Evolutionary conservation across 441 rosid species (phyloP), one percentile per base, ranked within the genome.

Genomic region (Corymbia citriodora): DNA sequence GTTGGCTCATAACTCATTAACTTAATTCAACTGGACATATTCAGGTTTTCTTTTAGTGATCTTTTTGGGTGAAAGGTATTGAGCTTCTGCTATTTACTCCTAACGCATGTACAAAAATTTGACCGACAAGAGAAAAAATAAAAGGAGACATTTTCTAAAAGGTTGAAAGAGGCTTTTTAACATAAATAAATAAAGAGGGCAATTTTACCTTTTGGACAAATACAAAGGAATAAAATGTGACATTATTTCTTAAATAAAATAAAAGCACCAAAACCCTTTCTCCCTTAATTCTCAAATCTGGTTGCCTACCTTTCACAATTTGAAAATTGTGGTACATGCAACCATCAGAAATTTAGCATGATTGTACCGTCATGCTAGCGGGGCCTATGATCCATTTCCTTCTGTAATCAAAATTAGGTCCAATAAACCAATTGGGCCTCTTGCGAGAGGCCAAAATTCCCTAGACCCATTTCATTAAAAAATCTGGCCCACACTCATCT

Each of bases 401-500:
- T 1, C 0, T 57, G 13, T 57, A 57, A 57, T 23, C 63, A 57
- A 4, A 23, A 57, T 57, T 1, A 0, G 12, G 29, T 6, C 13
- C 13, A 0, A 1, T 57, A 57, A 57, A 57, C 29, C 63, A 57
- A 57, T 57, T 57, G 63, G 63, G 13, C 29, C 63, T 23, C 29
- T 57, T 3, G 29, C 4, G 63, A 21, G 1, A 10, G 29, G 63
- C 63, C 29, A 2, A 57, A 57, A 57, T 29, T 57, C 63, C 63
- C 6, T 23, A 57, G 63, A 57, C 63, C 29, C 29, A 57, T 57
- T 57, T 2, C 29, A 21, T 23, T 57, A 23, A 57, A 57, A 57
- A 23, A 2, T 6, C 6, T 29, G 23, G 0, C 63, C 27, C 63
- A 23, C 29, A 23, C 63, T 57, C 63, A 57, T 23, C 4, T 57